Evolutionary conservation across 306 rosid species (phyloP), one percentile per base, ranked within the genome.

Genomic region (Vicia villosa): DNA sequence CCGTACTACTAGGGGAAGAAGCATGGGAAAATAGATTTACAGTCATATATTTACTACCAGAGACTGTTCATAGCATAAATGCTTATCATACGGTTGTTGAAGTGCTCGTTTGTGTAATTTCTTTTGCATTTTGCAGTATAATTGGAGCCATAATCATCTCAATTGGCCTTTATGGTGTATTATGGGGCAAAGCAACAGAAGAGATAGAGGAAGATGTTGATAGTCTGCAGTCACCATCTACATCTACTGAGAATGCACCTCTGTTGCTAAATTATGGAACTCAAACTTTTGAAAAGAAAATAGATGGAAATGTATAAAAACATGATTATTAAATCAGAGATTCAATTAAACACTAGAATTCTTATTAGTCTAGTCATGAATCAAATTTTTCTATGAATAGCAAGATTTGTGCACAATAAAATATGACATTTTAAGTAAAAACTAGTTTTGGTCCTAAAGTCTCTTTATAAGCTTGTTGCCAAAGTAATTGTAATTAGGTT

Each of bases 181-280:
- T 94, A 85, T 91, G 97, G 99, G 99, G 97, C 2, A 91, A 91
- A 82, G 43, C 81, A 63, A 83, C 70, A 74, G 97, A 94, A 77
- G 89, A 81, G 77, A 50, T 38, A 17, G 82, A 34, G 30, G 83
- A 79, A 59, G 82, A 34, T 65, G 77, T 30, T 34, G 34, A 34
- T 21, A 60, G 52, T 75, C 54, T 74, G 61, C 92, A 75, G 63
- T 78, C 91, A 70, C 73, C 73, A 30, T 71, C 73, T 14, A 72
- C 51, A 36, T 70, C 74, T 10, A 73, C 32, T 13, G 84, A 84
- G 58, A 90, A 84, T 83, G 80, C 22, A 56, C 97, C 98, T 80
- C 83, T 90, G 57, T 75, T 94, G 81, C 88, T 82, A 67, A 80
- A 61, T 69, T 74, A 76, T 21, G 16, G 47, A 58, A 37, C 54